Base-by-base conservation (phyloP, 2,329 filamentous ascomycete species). In the Cladophialophora psammophila region DNA sequence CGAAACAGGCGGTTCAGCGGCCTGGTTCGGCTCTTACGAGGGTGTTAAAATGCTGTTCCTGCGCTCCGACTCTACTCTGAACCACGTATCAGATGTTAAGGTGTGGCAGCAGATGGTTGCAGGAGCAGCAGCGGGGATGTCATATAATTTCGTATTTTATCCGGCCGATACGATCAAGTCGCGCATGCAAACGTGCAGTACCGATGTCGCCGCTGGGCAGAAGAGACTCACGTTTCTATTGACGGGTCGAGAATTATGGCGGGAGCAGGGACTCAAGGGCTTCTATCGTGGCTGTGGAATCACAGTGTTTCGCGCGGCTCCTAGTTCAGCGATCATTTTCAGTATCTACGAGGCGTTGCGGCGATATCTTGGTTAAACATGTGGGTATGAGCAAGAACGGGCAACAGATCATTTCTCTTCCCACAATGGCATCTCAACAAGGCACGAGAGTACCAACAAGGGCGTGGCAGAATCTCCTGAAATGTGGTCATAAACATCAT, bases 301-400 rank as follows among this genome's bases (percentile, higher is more conserved):
- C 72, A 99, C 95, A 0, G 93, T 95, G 54, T 84, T 89, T 36
- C 87, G 95, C 68, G 91, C 93, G 40, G 94, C 93, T 36, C 95
- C 95, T 2, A 97, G 94, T 78, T 97, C 94, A n/a, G 95, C 95
- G 7, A 93, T 98, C 76, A 99, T 99, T 68, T 99, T 99, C 76
- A 94, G 95, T 69, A 89, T 98, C 68, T 98, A 94, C 77, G 95
- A 98, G 80, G 91, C 89, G 13, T 79, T 99, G 78, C 93, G 93
- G 81, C 85, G 84, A 70, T 82, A 88, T 72, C 85, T 95, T 74
- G 78, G 76, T 69, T 83, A 54, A 45, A 18, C 8, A 36, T 10
- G 3, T 50, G 18, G 18, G 26, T 9, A 9, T 26, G 12, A 18
- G 38, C 18, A n/a, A 50, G 8, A 50, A 3, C 10, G 45, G 12